Percentiles rank a stretch among this genome's conserved stretches.
Conservation (phyloP, 495 filamentous ascomycete genomes). For the Podospora comata region DNA sequence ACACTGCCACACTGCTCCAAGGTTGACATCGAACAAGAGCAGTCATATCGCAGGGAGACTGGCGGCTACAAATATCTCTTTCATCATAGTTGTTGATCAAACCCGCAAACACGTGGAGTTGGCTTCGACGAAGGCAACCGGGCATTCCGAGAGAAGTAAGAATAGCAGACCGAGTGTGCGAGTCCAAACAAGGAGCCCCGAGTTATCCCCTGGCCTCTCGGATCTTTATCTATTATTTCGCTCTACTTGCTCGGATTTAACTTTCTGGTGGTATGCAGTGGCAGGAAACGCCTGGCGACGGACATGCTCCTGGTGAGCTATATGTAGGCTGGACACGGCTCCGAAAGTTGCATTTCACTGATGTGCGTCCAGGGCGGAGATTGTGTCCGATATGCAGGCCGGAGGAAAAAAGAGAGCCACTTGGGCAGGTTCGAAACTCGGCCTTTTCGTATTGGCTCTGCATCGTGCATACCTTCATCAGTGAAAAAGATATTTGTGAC, state of each 20-base stretch:
- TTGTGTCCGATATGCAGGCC: not conserved
- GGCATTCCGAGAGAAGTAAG: not conserved
- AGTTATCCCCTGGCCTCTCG: not conserved
- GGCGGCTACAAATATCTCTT: not conserved
- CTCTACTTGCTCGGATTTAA: not conserved
- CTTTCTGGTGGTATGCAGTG: not conserved
- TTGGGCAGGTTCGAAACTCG: conserved; percentile 3
- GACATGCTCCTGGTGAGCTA: not conserved
- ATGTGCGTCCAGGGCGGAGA: not conserved
- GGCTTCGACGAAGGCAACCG: not conserved
- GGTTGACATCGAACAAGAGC: not conserved
- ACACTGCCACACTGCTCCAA: not conserved
- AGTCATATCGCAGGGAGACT: not conserved
- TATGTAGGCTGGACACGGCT: not conserved
- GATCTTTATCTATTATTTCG: not conserved
- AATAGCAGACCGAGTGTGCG: not conserved
- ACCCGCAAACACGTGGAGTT: not conserved
- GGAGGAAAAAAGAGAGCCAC: not conserved
- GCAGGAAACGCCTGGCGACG: not conserved
- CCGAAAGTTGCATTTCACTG: not conserved
- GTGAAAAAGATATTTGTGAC: not conserved
- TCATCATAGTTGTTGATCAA: not conserved
- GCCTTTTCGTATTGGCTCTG: conserved; percentile 1
- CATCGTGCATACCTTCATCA: not conserved
- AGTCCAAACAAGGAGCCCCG: not conserved